Evolutionary conservation across 2,329 filamentous ascomycete genomes (phyloP).

Genomic region (Hypoxylon sp.): DNA sequence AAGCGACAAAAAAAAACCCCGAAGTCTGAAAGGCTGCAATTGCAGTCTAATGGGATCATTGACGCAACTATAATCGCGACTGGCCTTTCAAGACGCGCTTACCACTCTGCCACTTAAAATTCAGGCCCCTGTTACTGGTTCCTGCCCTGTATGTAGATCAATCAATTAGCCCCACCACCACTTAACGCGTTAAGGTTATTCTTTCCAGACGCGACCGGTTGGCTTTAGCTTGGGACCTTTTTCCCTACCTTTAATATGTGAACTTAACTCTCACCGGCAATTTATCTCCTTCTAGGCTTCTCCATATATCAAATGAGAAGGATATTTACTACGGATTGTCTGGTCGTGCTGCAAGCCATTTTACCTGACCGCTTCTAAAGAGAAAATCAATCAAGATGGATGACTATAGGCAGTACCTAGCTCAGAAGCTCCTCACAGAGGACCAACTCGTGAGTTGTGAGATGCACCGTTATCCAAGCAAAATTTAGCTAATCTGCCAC

Average conservation of each 20-base stretch:
- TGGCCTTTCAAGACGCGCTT: slow-evolving; percentile 27
- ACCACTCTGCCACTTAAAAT: slow-evolving; percentile 23
- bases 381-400: slow-evolving; percentile 61
- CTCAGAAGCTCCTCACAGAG: slow-evolving; percentile 82
- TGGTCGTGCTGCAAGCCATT: slow-evolving; percentile 17
- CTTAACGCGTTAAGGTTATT: slow-evolving; percentile 49
- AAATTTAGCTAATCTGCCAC: slow-evolving; percentile 37
- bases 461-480: not conserved
- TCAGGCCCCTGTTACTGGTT: slow-evolving; percentile 25
- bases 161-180: slow-evolving; percentile 44
- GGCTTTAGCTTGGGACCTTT: slow-evolving; percentile 1
- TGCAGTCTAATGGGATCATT: slow-evolving; percentile 36
- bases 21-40: not conserved
- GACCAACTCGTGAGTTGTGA: slow-evolving; percentile 73
- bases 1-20: slow-evolving; percentile 1
- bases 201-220: slow-evolving; percentile 35
- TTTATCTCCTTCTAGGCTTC: not conserved
- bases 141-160: slow-evolving; percentile 28
- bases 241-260: slow-evolving; percentile 3
- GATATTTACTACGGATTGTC: not conserved
- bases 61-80: slow-evolving; percentile 27
- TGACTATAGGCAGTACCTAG: slow-evolving; percentile 80
- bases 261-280: slow-evolving; percentile 9
- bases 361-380: not conserved
- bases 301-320: not conserved